Evolutionary conservation across 2,329 filamentous ascomycete genomes (phyloP).

Genomic region (Helicocarpus griseus): DNA sequence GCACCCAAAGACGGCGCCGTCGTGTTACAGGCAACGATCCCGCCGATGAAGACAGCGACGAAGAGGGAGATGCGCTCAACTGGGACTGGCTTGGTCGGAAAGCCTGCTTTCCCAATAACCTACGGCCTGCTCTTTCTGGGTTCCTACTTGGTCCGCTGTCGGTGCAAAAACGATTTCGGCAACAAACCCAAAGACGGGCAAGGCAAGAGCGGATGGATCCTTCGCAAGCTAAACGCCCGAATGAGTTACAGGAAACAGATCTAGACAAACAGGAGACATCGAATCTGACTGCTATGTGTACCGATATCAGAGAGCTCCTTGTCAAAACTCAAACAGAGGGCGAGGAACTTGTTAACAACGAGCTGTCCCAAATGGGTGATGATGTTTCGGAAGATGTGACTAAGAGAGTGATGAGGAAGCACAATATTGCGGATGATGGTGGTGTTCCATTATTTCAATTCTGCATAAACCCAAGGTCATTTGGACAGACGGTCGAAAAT

Average conservation of each 20-base stretch:
- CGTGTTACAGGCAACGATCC: slow-evolving; percentile 49
- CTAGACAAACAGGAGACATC: slow-evolving; percentile 67
- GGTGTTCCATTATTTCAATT: slow-evolving; percentile 77
- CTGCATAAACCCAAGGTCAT: slow-evolving; percentile 79
- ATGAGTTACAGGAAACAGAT: slow-evolving; percentile 66
- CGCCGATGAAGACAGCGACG: slow-evolving; percentile 44
- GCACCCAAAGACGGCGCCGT: slow-evolving; percentile 31
- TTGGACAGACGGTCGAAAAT: slow-evolving; percentile 92
- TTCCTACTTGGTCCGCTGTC: slow-evolving; percentile 85
- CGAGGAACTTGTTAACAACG: slow-evolving; percentile 40
- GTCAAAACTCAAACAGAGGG: slow-evolving; percentile 32
- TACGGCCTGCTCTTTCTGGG: slow-evolving; percentile 65
- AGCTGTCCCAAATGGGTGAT: slow-evolving; percentile 24
- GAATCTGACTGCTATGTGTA: slow-evolving; percentile 69
- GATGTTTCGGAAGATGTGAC: slow-evolving; percentile 18
- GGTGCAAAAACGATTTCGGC: slow-evolving; percentile 72
- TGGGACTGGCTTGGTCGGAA: slow-evolving; percentile 76
- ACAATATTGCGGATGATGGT: slow-evolving; percentile 57
- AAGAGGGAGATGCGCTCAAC: slow-evolving; percentile 68
- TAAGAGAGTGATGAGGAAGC: slow-evolving; percentile 34
- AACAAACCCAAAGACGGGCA: slow-evolving; percentile 59
- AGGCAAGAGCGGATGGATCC: slow-evolving; percentile 59
- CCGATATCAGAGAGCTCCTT: slow-evolving; percentile 60
- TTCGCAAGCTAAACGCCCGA: slow-evolving; percentile 60
- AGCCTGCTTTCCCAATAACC: slow-evolving; percentile 63